Evolutionary conservation across 2,329 filamentous ascomycete species (phyloP), one percentile per base, ranked within the genome.

Genomic region (Falciphora oryzae): DNA sequence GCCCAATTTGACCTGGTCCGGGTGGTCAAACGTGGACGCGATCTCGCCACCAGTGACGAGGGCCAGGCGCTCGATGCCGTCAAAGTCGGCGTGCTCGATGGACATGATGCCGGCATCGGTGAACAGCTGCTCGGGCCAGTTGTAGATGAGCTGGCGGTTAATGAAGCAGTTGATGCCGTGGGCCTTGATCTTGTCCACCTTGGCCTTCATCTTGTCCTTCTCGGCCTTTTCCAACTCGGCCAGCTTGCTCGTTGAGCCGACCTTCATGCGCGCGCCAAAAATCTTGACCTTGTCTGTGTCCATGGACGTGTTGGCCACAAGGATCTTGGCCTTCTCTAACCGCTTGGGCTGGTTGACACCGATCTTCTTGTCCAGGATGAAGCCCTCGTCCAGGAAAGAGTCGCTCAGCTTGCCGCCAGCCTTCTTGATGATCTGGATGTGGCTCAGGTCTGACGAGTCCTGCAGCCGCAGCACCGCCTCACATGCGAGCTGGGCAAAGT

Each of bases 231-330:
- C 95, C 64, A 99, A 83, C 73, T 99, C 95, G n/a, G 95, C 95
- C 62, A 99, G 85, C 83, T 98, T 97, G 76, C 92, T 92, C 3
- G 95, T 99, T 38, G 92, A 94, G 70, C 92, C 91, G 66, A 99
- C 95, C 85, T 98, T 98, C 73, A 99, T 92, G 66, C 94, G 88
- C 22, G 95, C 95, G 68, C 95, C 95, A 73, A 99, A 99, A 73
- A 99, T 98, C 85, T 99, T 99, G 81, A 99, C 92, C 84, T 99
- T 99, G 81, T 99, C 95, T 50, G 95, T 99, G 79, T 99, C 95
- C 95, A 99, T 99, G 16, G 93, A 91, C 13, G 95, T 99, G 81
- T 99, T 99, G 68, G 95, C 95, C 28, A 99, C 91, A 65, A 99
- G 80, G 69, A 99, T 99, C 83, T 98, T 99, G 70, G 94, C 95